Evolutionary conservation across 2,329 filamentous ascomycete species (phyloP).

Genomic region (Myriosclerotinia duriaeana): DNA sequence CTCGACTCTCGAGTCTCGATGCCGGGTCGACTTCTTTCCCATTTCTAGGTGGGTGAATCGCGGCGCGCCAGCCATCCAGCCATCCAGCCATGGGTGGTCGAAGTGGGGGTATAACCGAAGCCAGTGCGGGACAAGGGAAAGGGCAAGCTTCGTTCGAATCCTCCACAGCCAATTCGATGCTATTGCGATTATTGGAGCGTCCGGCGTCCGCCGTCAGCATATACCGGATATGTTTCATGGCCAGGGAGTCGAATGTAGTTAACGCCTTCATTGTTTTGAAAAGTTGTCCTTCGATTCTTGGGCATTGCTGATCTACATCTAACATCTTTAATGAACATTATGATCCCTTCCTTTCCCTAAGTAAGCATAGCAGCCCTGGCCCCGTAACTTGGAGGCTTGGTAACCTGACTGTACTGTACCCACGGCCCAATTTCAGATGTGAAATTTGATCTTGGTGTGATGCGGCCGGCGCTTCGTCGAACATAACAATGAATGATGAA

Average conservation of each 20-base stretch:
- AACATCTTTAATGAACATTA: not conserved
- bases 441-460: conserved; percentile 14
- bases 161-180: conserved; percentile 10
- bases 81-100: not conserved
- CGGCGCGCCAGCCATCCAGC: not conserved
- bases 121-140: conserved; percentile 13
- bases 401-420: conserved; percentile 11
- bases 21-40: conserved; percentile 1
- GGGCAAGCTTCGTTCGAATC: conserved; percentile 1
- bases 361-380: conserved; percentile 4
- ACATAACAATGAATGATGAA: not conserved
- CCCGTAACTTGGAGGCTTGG: not conserved
- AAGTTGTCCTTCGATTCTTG: not conserved
- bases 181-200: not conserved
- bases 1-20: not conserved
- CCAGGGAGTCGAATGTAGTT: not conserved
- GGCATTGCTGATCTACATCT: not conserved
- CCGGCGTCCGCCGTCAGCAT: not conserved
- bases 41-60: not conserved
- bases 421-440: not conserved
- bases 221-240: conserved; percentile 11
- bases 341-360: not conserved
- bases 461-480: not conserved
- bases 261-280: not conserved
- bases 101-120: not conserved